Base-by-base conservation (phyloP, 192 early-diverging fungal species). In the Coemansia sp. region DNA sequence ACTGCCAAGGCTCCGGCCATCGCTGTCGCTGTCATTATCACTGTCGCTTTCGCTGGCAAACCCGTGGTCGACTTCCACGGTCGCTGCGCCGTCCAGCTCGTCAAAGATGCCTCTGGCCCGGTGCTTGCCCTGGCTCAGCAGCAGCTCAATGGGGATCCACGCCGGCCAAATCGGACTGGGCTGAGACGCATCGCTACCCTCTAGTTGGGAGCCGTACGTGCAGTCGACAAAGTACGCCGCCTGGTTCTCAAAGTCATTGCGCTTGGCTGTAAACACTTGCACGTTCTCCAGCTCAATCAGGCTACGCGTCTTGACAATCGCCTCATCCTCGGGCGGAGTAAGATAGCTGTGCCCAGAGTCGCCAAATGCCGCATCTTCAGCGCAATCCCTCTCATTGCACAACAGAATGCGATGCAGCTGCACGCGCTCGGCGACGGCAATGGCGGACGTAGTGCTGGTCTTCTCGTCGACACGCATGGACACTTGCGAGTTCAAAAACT, bases 91-190 rank as follows among this genome's bases (percentile, higher is more conserved):
- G 27, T 67, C 70, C 41, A 74, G 66, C 43, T 72, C 76, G n/a
- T 83, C 80, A 67, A 83, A 83, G 27, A 83, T 77, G 34, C 80
- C 66, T 11, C 80, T 72, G 0, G 67, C 66, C 31, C 74, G 58
- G 38, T 78, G 72, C 64, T 78, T 68, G 20, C 73, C 68, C 52
- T 80, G 76, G 55, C 79, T 75, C 65, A 86, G 69, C 47, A 86
- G 73, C 43, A 86, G 65, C 75, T 86, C 85, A 22, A 86, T 86
- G n/a, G 85, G 85, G 18, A 86, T 76, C 85, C 85, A 86, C 13
- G 79, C 75, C 0, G 85, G 85, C 85, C 85, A 86, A 24, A 84
- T 66, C n/a, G 75, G 43, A n/a, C 68, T 68, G 3, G 70, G 70
- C 68, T 78, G 65, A 4, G 76, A 68, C 20, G 61, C 69, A 33